These are phyloP conservation scores for Sporothrix pseudoabietina DNA, from an alignment of 2,329 filamentous ascomycete species.

Conservation along the genomic window DNA sequence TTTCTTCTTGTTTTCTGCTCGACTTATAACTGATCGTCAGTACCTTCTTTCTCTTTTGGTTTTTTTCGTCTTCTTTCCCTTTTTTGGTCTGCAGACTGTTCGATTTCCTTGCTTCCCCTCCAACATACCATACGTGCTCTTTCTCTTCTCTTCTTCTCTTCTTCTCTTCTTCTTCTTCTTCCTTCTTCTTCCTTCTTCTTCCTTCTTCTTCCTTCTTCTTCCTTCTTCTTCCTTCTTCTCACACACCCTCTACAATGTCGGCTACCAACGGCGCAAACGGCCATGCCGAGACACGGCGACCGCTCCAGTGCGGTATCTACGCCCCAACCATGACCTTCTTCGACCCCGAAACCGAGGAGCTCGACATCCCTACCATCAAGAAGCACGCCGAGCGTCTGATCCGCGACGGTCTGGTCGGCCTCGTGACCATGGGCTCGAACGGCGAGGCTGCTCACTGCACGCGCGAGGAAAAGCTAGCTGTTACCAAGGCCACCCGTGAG, in stretches of 20 bases:
- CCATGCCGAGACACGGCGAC: conserved; percentile 48
- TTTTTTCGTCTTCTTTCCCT: too few relatives aligned
- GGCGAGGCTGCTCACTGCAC: conserved; percentile 86
- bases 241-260: conserved; percentile 39
- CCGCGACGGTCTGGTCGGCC: conserved; percentile 74
- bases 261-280: conserved; percentile 44
- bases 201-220: not conserved
- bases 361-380: conserved; percentile 78
- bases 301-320: conserved; percentile 80
- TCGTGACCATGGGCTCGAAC: conserved; percentile 88
- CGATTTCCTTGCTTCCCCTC: conserved; percentile 3
- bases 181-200: not conserved
- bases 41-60: not conserved
- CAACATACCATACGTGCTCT: too few relatives aligned
- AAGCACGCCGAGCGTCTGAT: conserved; percentile 78
- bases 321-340: conserved; percentile 92
- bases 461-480: conserved; percentile 71
- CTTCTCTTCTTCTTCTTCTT: not conserved
- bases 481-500: conserved; percentile 76
- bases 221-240: not conserved
- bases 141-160: not conserved
- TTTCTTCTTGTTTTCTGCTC: not conserved
- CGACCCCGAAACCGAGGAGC: conserved; percentile 77
- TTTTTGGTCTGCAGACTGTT: conserved; percentile 12
- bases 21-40: conserved; percentile 17